Conservation (phyloP, 106 monocot genomes). For the Agapanthus africanus region DNA sequence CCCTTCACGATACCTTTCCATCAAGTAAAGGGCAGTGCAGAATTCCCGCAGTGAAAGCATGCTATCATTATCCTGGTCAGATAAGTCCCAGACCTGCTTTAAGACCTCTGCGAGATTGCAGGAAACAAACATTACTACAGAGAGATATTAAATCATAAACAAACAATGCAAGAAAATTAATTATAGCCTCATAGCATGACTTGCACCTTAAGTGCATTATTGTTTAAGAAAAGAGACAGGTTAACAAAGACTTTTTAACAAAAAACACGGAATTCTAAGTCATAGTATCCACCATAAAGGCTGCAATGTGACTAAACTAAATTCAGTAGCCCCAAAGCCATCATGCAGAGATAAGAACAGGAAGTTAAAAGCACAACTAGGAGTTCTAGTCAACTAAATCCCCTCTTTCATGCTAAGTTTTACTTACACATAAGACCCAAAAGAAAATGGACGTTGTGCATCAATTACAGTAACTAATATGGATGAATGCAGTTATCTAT, state of each 20-base stretch:
- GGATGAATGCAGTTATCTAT: no score
- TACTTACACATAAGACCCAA: no score
- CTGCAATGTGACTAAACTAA: no score
- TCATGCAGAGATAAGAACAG: no score
- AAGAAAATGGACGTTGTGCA: no score
- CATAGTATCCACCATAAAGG: no score
- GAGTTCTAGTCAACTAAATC: no score
- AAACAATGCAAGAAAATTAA: not conserved
- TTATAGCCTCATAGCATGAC: not conserved
- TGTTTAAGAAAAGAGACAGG: not conserved
- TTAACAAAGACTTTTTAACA: not conserved
- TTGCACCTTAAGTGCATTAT: not conserved
- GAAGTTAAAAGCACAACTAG: no score
- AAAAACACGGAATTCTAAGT: no score
- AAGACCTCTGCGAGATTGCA: slow-evolving; percentile 67
- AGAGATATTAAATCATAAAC: not conserved
- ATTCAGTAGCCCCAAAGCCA: no score
- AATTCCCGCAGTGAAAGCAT: slow-evolving; percentile 94
- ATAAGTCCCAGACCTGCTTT: slow-evolving; percentile 99
- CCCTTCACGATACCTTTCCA: slow-evolving; percentile 80
- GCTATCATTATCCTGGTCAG: slow-evolving; percentile 97
- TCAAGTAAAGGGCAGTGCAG: slow-evolving; percentile 84
- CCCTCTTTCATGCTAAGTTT: no score
- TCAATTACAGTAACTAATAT: no score
- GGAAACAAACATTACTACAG: not conserved